Base-by-base conservation (phyloP, 2,329 filamentous ascomycete genomes). In the Verticillium nubilum region DNA sequence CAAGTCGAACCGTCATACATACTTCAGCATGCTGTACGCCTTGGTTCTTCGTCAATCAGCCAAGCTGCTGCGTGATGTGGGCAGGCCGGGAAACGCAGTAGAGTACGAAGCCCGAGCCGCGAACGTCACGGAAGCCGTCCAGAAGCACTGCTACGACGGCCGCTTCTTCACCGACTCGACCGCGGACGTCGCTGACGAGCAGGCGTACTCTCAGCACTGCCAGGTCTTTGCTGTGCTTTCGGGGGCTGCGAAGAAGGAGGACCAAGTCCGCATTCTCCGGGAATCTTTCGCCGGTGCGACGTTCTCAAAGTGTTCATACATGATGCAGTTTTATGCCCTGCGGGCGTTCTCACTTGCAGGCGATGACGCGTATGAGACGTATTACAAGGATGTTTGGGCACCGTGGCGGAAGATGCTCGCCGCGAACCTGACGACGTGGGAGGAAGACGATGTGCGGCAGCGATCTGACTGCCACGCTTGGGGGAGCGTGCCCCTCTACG, bases 301-400 rank as follows among this genome's bases (percentile, higher is more conserved):
- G 10, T 50, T 50, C 42, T 50, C 42, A n/a, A 50, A 50, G 42
- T 50, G 42, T 23, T 50, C 42, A 4, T 50, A 50, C 31, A 67
- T 72, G 64, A 77, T 77, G 75, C 66, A 66, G 25, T 64, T 64
- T 52, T 65, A 65, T 53, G 57, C 58, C 1, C 17, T 65, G n/a
- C 50, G 62, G 12, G 64, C 62, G 4, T 68, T 76, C 35, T 63
- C 72, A 0, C 56, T 64, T 1, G 56, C 56, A 3, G 19, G 33
- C 17, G 60, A 52, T 4, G 55, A 56, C 19, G 27, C 59, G 1
- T 65, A 64, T 47, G 60, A 62, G 33, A 56, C 58, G n/a, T 33
- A 52, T 4, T 64, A 62, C 52, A 33, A 58, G 37, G 10, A 26
- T 23, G 56, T 64, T 13, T 65, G 62, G 64, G 27, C 63, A 5